Percentiles rank a stretch among this genome's conserved stretches.
Evolutionary conservation across 2,329 filamentous ascomycete species (phyloP).

Genomic region (Chrysoporthe deuterocubensis): DNA sequence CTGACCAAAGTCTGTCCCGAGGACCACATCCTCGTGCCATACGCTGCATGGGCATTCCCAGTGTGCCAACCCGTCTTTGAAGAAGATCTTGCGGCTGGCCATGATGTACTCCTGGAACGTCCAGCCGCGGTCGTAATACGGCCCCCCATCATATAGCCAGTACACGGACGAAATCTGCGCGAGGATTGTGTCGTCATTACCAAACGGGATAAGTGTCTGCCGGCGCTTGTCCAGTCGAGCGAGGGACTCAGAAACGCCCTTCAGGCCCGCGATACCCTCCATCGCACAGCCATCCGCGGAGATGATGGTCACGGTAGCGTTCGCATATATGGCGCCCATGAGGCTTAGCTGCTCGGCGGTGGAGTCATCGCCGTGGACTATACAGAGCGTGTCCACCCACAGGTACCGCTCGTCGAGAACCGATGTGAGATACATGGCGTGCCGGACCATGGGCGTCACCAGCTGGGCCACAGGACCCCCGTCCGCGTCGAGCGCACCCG

Average conservation of each 20-base stretch:
- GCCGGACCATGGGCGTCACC: slow-evolving; percentile 30
- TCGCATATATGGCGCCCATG: slow-evolving; percentile 31
- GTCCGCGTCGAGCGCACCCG: background rate
- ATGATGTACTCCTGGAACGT: slow-evolving; percentile 13
- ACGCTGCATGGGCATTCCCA: background rate
- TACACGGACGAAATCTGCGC: background rate
- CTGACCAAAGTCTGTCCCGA: background rate
- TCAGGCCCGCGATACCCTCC: slow-evolving; percentile 3
- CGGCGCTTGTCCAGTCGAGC: background rate
- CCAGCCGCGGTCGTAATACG: background rate
- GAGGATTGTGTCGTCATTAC: background rate
- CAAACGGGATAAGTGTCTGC: slow-evolving; percentile 5
- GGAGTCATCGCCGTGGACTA: slow-evolving; percentile 34
- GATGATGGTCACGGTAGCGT: slow-evolving; percentile 33
- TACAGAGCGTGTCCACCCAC: slow-evolving; percentile 41
- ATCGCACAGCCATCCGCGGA: slow-evolving; percentile 1
- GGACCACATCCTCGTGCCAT: slow-evolving; percentile 2
- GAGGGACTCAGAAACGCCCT: background rate
- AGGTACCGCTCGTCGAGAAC: slow-evolving; percentile 35
- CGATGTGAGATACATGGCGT: slow-evolving; percentile 4
- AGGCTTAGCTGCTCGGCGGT: slow-evolving; percentile 1
- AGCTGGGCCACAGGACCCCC: too few relatives aligned
- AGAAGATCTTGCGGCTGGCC: background rate
- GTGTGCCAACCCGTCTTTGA: background rate
- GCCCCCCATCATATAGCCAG: background rate